A percentile compares a stretch with the other conserved stretches of the same genome.
Evolutionary conservation across 805 yeast species (phyloP).

Genomic region (Saccharomycopsis sp.): DNA sequence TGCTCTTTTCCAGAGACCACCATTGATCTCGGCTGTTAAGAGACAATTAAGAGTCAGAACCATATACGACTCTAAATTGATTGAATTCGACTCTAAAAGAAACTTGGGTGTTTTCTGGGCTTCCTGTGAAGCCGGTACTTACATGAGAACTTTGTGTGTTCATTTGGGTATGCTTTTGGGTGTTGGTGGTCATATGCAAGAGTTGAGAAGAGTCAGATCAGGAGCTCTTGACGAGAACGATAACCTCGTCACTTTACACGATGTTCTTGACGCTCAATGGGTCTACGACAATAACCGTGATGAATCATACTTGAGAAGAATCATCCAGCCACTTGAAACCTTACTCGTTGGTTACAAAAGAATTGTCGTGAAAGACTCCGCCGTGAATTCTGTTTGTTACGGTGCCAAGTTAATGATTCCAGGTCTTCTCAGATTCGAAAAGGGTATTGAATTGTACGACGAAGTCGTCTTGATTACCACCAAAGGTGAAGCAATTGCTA

Average conservation of each 20-base stretch:
- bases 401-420: constrained; percentile 99
- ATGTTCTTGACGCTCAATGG: constrained; percentile 98
- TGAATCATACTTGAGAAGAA: constrained; percentile 89
- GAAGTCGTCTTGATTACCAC: constrained; percentile 98
- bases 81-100: constrained; percentile 95
- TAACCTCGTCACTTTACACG: constrained; percentile 91
- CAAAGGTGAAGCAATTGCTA: constrained; percentile 98
- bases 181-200: constrained; percentile 99
- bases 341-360: constrained; percentile 93
- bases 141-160: constrained; percentile 98
- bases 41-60: constrained; percentile 98
- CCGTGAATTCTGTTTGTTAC: constrained; percentile 96
- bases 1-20: constrained; percentile 98
- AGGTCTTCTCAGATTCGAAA: constrained; percentile 94
- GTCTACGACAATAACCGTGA: constrained; percentile 95
- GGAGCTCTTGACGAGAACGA: constrained; percentile 92
- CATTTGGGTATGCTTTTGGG: constrained; percentile 97
- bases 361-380: constrained; percentile 89
- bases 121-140: constrained; percentile 99
- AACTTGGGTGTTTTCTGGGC: constrained; percentile 99
- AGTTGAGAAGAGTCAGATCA: constrained; percentile 96
- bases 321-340: constrained; percentile 92
- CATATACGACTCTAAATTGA: constrained; percentile 89
- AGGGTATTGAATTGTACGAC: constrained; percentile 93
- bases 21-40: constrained; percentile 96